Evolutionary conservation across 2,329 filamentous ascomycete genomes (phyloP), one percentile per base, ranked within the genome.

Genomic region (Ilyonectria mors-panacis): DNA sequence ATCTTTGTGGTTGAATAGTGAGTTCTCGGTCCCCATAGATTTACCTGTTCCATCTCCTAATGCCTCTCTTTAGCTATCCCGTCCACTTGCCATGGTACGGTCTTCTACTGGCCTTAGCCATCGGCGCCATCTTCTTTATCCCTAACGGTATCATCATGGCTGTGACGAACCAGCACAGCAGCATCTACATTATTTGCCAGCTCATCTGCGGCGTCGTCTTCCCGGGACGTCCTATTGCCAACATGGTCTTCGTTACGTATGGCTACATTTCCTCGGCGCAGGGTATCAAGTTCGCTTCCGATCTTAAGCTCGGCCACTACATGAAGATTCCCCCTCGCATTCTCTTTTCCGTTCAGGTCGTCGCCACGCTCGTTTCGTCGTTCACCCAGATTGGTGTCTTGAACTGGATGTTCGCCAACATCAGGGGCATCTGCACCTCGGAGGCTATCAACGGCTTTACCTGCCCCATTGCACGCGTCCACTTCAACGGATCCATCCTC

Each of bases 81-180:
- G 87, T 96, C 51, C 91, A 95, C 76, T 85, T 97, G 1, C 94
- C 94, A 0, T 97, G 94, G 92, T 96, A 96, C 75, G 94, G 94
- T 4, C 85, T 97, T 3, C 84, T 97, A 17, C 86, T 97, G 6
- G 93, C 94, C 1, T 86, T 97, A 2, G 88, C 85, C 28, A 94
- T 97, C 60, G 94, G 93, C 67, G 90, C 91, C 21, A 80, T 95
- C 61, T 92, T 97, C 67, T 97, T 97, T 82, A 94, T 97, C 66
- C 94, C 94, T 12, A 95, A 96, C 70, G 94, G 94, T 67, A 96
- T 97, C 77, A 93, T 97, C 75, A 97, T 96, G 93, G 94, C 94
- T 17, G 94, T 97, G 72, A 97, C 94, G 10, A 97, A 96, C 78
- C 93, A 95, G 78, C 93, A 96, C 79, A 94, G 91, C 80, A 94